Evolutionary conservation across 768 basidiomycete genomes (phyloP).

Genomic region (Lactarius vividus): DNA sequence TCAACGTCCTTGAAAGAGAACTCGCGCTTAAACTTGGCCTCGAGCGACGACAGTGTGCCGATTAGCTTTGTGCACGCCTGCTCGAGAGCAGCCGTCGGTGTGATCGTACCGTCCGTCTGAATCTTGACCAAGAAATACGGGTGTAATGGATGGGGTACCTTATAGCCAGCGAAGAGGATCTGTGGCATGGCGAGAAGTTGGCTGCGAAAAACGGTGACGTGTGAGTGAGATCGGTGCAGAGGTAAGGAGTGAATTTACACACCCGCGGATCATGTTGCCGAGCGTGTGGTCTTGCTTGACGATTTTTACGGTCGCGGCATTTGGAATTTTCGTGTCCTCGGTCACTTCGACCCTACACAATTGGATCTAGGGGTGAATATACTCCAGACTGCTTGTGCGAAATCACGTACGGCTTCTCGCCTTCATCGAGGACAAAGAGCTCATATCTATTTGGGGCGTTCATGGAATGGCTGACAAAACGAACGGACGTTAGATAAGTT

Average conservation of each 20-base stretch:
- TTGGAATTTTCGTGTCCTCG: conserved; percentile 97
- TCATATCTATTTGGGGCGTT: conserved; percentile 96
- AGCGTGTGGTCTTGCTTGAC: conserved; percentile 97
- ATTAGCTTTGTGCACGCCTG: conserved; percentile 83
- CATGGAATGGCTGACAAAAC: conserved; percentile 43
- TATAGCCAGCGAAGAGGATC: conserved; percentile 96
- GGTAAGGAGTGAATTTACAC: conserved; percentile 35
- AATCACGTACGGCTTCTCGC: conserved; percentile 83
- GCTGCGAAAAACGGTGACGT: conserved; percentile 39
- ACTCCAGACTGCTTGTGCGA: background rate
- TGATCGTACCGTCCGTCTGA: conserved; percentile 86
- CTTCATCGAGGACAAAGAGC: conserved; percentile 87
- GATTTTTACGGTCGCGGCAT: conserved; percentile 92
- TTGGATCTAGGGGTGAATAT: conserved; percentile 20
- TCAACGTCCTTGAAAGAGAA: conserved; percentile 78
- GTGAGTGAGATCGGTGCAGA: background rate
- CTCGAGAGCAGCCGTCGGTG: conserved; percentile 81
- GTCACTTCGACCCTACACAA: conserved; percentile 73
- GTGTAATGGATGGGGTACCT: conserved; percentile 94
- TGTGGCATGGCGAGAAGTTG: conserved; percentile 87
- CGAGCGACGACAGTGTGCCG: conserved; percentile 53
- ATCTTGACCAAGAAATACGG: conserved; percentile 94
- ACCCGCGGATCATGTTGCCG: conserved; percentile 96
- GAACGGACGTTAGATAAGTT: conserved; percentile 5
- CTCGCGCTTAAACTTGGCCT: conserved; percentile 77